Conservation (phyloP, 192 early-diverging fungal species). For the Entomortierella lignicola region DNA sequence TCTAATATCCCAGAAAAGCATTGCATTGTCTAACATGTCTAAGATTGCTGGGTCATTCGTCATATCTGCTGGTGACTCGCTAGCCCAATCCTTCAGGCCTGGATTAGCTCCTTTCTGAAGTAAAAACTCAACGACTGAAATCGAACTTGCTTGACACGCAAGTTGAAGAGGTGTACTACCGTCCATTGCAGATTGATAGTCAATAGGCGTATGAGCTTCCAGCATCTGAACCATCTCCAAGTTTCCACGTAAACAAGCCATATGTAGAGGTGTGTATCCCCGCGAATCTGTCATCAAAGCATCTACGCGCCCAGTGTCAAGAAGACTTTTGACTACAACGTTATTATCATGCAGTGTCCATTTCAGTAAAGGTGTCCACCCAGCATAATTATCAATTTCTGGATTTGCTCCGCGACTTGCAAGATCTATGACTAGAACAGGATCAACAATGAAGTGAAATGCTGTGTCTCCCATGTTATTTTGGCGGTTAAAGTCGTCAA, state of each 20-base stretch:
- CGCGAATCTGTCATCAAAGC: constrained; percentile 30
- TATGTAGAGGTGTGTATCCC: constrained; percentile 53
- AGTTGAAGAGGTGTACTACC: constrained; percentile 59
- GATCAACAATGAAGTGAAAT: constrained; percentile 50
- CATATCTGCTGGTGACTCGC: constrained; percentile 53
- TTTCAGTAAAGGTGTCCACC: constrained; percentile 48
- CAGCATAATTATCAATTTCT: constrained; percentile 40
- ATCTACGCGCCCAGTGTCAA: constrained; percentile 28
- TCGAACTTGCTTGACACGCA: constrained; percentile 36
- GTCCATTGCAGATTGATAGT: constrained; percentile 40
- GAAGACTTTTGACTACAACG: constrained; percentile 29
- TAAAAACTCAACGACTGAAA: constrained; percentile 38
- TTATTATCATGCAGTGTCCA: constrained; percentile 51
- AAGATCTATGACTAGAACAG: constrained; percentile 20
- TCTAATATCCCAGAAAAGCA: constrained; percentile 31
- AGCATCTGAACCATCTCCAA: constrained; percentile 22
- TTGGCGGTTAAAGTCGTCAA: constrained; percentile 33
- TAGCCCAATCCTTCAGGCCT: constrained; percentile 45
- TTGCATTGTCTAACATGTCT: constrained; percentile 47
- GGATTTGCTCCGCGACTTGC: constrained; percentile 29
- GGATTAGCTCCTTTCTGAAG: constrained; percentile 42
- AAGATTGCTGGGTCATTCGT: constrained; percentile 40
- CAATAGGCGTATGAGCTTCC: constrained; percentile 9
- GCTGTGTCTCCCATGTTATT: constrained; percentile 56
- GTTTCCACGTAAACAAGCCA: constrained; percentile 39